Evolutionary conservation across 2,329 filamentous ascomycete species (phyloP), one percentile per base, ranked within the genome.

Genomic region (Fusarium nanum): DNA sequence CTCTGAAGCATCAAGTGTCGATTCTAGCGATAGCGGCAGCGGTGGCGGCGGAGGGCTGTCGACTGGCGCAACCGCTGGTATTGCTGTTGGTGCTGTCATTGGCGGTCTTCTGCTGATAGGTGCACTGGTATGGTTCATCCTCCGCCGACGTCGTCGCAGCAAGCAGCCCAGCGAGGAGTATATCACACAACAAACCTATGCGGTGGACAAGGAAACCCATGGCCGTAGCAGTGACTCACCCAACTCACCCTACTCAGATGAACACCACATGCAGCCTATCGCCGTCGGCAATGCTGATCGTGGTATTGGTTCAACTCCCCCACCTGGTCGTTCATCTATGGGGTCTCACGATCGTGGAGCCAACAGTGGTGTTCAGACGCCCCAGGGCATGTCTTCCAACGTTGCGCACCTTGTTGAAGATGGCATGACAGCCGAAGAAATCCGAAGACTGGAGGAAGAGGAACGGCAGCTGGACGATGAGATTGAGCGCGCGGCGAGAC

Each of bases 341-440:
- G 64, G 63, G 4, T 75, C 70, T 20, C 70, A 63, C 13, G 60
- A 45, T 45, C 61, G 69, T 44, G 61, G 53, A 50, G 63, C 54
- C 22, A 61, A 58, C 50, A 60, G 70, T 28, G 68, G 68, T 48
- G 62, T 70, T 22, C 71, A 70, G 46, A 76, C 77, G 23, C 76
- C 76, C 3, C 76, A 76, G 60, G 78, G 76, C 55, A 76, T 80
- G 47, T 73, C 78, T 10, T 73, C 77, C 22, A 79, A 78, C 28
- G 84, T 86, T 47, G 83, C 83, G 20, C 86, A 87, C 64, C 76
- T 89, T 34, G 84, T 88, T 7, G 87, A 89, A 72, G 86, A 88
- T n/a, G 85, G 86, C 52, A 89, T 89, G 87, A 88, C 87, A 49
- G 79, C 81, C 11, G 86, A 85, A 0, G 86, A 89, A 74, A 86